Percentiles rank a stretch among this genome's conserved stretches.
phyloP scores from a whole-genome alignment of 1,139 yeast species.

The Geotrichum citri-aurantii region DNA sequence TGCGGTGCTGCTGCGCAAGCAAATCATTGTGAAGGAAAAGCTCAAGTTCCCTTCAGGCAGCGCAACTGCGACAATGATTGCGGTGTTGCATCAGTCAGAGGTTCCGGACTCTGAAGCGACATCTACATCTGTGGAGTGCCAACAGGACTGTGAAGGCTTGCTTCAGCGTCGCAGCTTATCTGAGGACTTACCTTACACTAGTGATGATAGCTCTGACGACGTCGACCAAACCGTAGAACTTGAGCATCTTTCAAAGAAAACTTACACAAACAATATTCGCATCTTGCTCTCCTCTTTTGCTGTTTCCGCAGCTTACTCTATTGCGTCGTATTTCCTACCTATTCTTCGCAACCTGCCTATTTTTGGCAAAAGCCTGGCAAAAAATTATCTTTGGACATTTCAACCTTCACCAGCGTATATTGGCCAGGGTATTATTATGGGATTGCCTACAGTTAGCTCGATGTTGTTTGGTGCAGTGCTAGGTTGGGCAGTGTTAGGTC shows the following conservation, averaged over 20 bases:
- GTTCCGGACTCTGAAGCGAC: not conserved
- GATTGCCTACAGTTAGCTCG: conserved; percentile 80
- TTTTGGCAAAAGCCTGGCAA: conserved; percentile 63
- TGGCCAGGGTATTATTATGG: conserved; percentile 98
- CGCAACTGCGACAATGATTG: conserved; percentile 89
- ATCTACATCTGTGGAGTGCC: not conserved
- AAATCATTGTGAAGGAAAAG: conserved; percentile 78
- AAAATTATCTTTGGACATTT: conserved; percentile 72
- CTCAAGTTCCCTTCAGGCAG: conserved; percentile 92
- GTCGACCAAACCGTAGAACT: conserved; percentile 12
- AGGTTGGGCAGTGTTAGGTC: conserved; percentile 91
- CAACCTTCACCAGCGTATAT: conserved; percentile 97
- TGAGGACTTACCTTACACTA: not conserved
- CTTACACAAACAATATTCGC: conserved; percentile 53
- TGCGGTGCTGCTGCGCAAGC: conserved; percentile 81
- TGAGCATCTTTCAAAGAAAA: conserved; percentile 22
- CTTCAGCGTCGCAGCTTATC: conserved; percentile 1
- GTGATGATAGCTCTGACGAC: not conserved
- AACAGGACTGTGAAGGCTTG: conserved; percentile 2
- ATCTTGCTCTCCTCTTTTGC: conserved; percentile 56
- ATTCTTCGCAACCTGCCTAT: conserved; percentile 61
- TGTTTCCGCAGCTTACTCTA: conserved; percentile 67
- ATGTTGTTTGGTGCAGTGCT: conserved; percentile 85
- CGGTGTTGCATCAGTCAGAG: conserved; percentile 65
- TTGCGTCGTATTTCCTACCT: conserved; percentile 69